phyloP scores from a whole-genome alignment of 164 flowering plant genomes.

The Hamamelis virginiana region DNA sequence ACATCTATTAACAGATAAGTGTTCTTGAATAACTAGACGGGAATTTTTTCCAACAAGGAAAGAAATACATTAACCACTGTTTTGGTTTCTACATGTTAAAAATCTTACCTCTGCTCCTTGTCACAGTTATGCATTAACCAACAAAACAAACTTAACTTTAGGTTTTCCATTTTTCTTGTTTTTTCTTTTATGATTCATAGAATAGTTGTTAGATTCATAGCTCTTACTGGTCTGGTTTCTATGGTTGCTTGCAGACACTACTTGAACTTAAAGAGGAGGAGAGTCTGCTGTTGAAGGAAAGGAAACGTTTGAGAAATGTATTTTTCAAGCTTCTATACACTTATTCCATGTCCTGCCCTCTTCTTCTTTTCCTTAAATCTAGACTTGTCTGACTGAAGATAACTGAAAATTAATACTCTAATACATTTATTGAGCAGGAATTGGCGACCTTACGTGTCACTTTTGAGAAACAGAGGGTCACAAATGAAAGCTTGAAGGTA shows the following conservation, averaged over 20 bases:
- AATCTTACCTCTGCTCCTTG: no score
- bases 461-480: constrained; percentile 29
- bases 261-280: constrained; percentile 50
- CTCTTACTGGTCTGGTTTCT: no score
- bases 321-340: background rate
- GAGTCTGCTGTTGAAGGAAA: constrained; percentile 38
- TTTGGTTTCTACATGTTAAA: no score
- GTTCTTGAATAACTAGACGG: no score
- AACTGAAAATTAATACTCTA: background rate
- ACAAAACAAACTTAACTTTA: no score
- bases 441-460: constrained; percentile 20
- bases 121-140: no score
- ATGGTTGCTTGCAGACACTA: constrained; percentile 34
- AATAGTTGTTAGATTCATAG: no score
- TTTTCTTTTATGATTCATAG: no score
- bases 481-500: constrained; percentile 47
- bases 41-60: no score
- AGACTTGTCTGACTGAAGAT: background rate
- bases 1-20: no score
- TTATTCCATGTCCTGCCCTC: background rate
- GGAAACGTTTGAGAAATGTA: constrained; percentile 38
- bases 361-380: background rate
- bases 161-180: background rate
- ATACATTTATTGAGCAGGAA: constrained; percentile 27
- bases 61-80: no score